Evolutionary conservation across 306 rosid genomes (phyloP).

Genomic region (Hippophae rhamnoides): DNA sequence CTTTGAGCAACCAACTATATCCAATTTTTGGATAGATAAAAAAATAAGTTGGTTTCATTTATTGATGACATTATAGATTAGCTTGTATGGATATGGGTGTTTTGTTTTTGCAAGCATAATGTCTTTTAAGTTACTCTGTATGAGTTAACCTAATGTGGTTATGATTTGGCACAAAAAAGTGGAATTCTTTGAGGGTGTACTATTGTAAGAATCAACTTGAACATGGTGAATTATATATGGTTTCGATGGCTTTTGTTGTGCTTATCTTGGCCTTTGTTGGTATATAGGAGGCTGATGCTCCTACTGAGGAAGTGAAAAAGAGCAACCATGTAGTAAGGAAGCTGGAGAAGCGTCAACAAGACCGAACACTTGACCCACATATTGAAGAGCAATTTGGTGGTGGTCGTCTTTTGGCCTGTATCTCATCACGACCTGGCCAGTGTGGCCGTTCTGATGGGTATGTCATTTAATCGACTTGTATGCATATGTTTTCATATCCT

Average conservation of each 20-base stretch:
- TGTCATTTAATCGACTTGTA: not conserved
- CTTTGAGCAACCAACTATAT: not conserved
- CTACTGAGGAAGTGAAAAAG: slow-evolving; percentile 44
- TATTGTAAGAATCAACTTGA: too few relatives aligned
- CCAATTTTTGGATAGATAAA: too few relatives aligned
- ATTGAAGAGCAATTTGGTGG: slow-evolving; percentile 53
- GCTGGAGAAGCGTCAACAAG: slow-evolving; percentile 42
- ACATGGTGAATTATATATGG: too few relatives aligned
- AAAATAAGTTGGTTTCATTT: too few relatives aligned
- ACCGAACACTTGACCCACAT: slow-evolving; percentile 34
- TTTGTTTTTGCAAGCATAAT: too few relatives aligned
- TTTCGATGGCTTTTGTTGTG: not conserved
- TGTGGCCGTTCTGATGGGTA: slow-evolving; percentile 64
- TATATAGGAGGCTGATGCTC: slow-evolving; percentile 33
- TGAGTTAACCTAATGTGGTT: too few relatives aligned
- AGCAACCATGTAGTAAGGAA: slow-evolving; percentile 46
- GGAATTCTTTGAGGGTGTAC: too few relatives aligned
- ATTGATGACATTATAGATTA: too few relatives aligned
- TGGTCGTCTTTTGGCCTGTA: slow-evolving; percentile 52
- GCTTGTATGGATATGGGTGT: too few relatives aligned
- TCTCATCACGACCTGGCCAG: slow-evolving; percentile 56
- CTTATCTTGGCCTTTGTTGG: not conserved
- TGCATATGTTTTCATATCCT: too few relatives aligned
- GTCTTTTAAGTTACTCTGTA: too few relatives aligned
- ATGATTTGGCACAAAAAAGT: too few relatives aligned